phyloP scores from a whole-genome alignment of 805 yeast genomes.

The Sporopachydermia quercuum region DNA sequence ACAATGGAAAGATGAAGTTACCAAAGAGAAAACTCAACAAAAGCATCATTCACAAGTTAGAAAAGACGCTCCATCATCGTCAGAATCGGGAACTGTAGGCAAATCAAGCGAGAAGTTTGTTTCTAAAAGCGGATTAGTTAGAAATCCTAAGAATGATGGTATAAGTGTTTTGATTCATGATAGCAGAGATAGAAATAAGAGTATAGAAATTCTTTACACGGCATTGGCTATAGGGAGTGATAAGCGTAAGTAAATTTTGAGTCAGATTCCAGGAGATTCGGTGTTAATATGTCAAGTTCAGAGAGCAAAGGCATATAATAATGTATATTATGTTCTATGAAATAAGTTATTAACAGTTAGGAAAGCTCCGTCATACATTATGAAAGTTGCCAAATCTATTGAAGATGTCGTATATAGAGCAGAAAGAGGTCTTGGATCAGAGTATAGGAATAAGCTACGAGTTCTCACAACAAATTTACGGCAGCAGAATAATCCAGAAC shows the following conservation, averaged over 20 bases:
- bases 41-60: constrained; percentile 3
- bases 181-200: constrained; percentile 70
- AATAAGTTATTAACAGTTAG: constrained; percentile 6
- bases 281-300: no score
- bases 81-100: constrained; percentile 10
- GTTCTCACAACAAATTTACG: constrained; percentile 77
- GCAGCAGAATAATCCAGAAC: constrained; percentile 78
- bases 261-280: no score
- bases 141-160: constrained; percentile 74
- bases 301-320: no score
- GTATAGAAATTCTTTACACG: constrained; percentile 71
- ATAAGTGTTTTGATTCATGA: constrained; percentile 54
- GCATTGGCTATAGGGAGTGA: constrained; percentile 75
- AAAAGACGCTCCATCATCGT: constrained; percentile 8
- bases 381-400: constrained; percentile 51
- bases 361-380: constrained; percentile 39
- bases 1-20: constrained; percentile 83
- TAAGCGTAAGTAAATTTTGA: constrained; percentile 15
- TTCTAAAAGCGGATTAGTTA: constrained; percentile 30
- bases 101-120: constrained; percentile 24
- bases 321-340: neutral
- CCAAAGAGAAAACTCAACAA: constrained; percentile 34
- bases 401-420: constrained; percentile 56
- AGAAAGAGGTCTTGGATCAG: constrained; percentile 38
- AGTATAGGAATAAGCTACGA: constrained; percentile 71